These are phyloP conservation scores for Heterobasidion parviporum DNA, from an alignment of 1,284 basidiomycete genomes.

Conservation along the genomic window DNA sequence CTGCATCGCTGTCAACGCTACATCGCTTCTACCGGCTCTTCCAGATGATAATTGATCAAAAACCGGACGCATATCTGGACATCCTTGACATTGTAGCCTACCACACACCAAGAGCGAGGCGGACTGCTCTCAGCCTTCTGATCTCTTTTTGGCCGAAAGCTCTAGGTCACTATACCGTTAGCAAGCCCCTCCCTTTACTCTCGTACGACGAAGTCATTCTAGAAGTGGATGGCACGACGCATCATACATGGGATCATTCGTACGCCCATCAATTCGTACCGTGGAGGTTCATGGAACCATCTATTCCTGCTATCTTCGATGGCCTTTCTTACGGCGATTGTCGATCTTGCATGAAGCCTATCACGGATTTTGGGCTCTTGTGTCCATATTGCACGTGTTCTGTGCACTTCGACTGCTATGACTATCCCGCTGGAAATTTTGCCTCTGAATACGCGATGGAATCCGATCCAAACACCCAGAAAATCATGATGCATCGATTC, in stretches of 20 bases:
- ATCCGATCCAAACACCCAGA: slow-evolving; percentile 37
- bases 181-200: slow-evolving; percentile 37
- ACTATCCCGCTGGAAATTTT: slow-evolving; percentile 54
- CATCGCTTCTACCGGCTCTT: slow-evolving; percentile 52
- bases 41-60: slow-evolving; percentile 46
- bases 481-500: slow-evolving; percentile 54
- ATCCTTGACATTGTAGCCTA: slow-evolving; percentile 64
- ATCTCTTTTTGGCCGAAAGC: slow-evolving; percentile 57
- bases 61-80: slow-evolving; percentile 63
- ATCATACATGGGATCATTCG: slow-evolving; percentile 23
- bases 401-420: slow-evolving; percentile 69
- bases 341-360: slow-evolving; percentile 39
- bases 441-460: slow-evolving; percentile 42
- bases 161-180: slow-evolving; percentile 57
- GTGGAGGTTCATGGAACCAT: slow-evolving; percentile 43
- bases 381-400: slow-evolving; percentile 58
- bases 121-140: slow-evolving; percentile 47
- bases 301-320: slow-evolving; percentile 24
- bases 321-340: slow-evolving; percentile 37
- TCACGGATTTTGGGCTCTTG: slow-evolving; percentile 54
- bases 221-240: slow-evolving; percentile 6
- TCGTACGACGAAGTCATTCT: slow-evolving; percentile 3
- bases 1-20: slow-evolving; percentile 26
- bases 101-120: slow-evolving; percentile 46
- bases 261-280: slow-evolving; percentile 58